These are phyloP conservation scores for Calonectria hongkongensis DNA, from an alignment of 2,329 filamentous ascomycete genomes.

Conservation along the genomic window DNA sequence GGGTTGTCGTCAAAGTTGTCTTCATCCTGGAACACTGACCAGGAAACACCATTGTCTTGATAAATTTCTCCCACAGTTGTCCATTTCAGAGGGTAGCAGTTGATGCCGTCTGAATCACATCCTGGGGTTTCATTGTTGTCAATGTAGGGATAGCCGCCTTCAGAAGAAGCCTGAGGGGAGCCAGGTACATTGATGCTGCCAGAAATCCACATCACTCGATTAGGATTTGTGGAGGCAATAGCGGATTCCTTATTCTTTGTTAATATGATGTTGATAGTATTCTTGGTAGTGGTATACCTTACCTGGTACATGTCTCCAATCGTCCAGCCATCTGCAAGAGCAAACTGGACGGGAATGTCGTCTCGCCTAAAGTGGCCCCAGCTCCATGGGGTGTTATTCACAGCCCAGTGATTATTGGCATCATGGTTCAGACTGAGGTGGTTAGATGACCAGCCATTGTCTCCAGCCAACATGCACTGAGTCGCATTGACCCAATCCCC, in stretches of 20 bases:
- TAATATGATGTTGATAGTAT: not conserved
- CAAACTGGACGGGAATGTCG: slow-evolving; percentile 73
- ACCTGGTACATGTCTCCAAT: slow-evolving; percentile 73
- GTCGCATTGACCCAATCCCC: slow-evolving; percentile 70
- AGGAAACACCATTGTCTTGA: slow-evolving; percentile 67
- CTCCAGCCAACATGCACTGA: slow-evolving; percentile 72
- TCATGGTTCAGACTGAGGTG: slow-evolving; percentile 71
- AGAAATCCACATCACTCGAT: slow-evolving; percentile 70
- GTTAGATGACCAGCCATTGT: slow-evolving; percentile 71
- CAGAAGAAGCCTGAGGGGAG: slow-evolving; percentile 42
- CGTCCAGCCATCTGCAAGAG: slow-evolving; percentile 72
- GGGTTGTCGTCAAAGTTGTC: slow-evolving; percentile 74
- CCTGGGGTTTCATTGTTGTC: slow-evolving; percentile 70
- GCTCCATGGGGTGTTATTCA: slow-evolving; percentile 72
- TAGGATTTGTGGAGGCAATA: slow-evolving; percentile 71
- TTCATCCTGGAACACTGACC: slow-evolving; percentile 70
- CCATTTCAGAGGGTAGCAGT: slow-evolving; percentile 73
- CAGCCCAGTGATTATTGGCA: slow-evolving; percentile 72
- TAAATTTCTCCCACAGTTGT: slow-evolving; percentile 70
- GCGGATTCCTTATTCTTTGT: slow-evolving; percentile 62
- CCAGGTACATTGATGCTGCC: slow-evolving; percentile 72
- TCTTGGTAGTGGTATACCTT: not conserved
- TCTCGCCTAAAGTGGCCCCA: slow-evolving; percentile 70
- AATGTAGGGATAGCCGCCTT: slow-evolving; percentile 59
- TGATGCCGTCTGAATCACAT: slow-evolving; percentile 65